These are phyloP conservation scores for Nepenthes mirabilis DNA, from an alignment of 148 eudicot species.

Conservation along the genomic window DNA sequence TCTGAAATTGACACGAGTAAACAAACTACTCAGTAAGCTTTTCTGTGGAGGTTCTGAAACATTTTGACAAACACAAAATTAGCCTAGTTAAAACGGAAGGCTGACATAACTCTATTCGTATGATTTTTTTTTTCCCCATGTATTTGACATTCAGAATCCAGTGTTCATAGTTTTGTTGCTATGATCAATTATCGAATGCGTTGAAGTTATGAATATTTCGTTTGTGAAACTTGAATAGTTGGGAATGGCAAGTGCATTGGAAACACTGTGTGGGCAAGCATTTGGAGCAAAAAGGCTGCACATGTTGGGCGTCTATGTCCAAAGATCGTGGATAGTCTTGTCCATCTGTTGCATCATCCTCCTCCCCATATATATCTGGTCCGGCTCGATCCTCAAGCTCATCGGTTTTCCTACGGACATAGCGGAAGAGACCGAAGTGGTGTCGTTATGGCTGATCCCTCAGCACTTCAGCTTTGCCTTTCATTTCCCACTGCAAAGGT, in stretches of 20 bases:
- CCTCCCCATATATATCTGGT: constrained; percentile 27
- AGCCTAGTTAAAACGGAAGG: no score
- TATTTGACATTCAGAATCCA: no score
- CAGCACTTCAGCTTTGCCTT: constrained; percentile 49
- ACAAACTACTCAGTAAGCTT: no score
- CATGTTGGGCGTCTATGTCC: constrained; percentile 33
- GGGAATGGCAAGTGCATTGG: constrained; percentile 39
- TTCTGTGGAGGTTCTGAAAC: no score
- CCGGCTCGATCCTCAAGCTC: constrained; percentile 16
- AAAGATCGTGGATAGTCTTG: constrained; percentile 24
- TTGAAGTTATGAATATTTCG: no score
- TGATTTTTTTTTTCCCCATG: no score
- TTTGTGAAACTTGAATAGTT: constrained; percentile 5
- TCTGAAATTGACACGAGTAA: no score
- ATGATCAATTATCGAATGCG: no score
- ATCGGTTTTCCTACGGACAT: constrained; percentile 22
- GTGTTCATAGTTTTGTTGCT: no score
- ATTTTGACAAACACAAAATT: no score
- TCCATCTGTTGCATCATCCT: constrained; percentile 11
- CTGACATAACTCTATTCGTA: no score
- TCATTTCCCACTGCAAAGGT: constrained; percentile 29
- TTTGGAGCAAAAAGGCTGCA: constrained; percentile 28
- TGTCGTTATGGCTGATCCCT: constrained; percentile 41
- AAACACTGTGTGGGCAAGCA: constrained; percentile 39
- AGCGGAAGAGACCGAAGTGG: constrained; percentile 22